phyloP scores from a whole-genome alignment of 345 rosid genomes.

The Gossypium rotundifolium region DNA sequence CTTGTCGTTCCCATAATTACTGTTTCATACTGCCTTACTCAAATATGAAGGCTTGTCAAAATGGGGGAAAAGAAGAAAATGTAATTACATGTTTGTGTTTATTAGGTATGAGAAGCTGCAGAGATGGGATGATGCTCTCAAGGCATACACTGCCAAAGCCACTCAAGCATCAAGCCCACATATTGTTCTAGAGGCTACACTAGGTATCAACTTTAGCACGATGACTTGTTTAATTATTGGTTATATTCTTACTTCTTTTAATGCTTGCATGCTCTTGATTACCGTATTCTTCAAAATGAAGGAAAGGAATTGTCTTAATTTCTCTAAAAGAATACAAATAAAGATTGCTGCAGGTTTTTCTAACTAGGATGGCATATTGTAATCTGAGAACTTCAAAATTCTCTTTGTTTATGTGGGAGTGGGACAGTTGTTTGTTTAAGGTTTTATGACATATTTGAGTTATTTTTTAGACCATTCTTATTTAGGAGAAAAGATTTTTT shows the following conservation, averaged over 20 bases:
- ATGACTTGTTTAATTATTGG: background rate
- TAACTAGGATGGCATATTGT: background rate
- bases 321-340: background rate
- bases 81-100: background rate
- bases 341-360: background rate
- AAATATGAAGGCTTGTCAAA: background rate
- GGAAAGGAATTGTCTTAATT: background rate
- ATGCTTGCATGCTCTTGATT: background rate
- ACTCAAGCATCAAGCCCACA: conserved; percentile 72
- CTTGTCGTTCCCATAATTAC: background rate
- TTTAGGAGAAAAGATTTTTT: background rate
- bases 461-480: background rate
- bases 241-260: background rate
- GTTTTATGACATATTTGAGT: background rate
- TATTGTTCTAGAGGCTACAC: conserved; percentile 73
- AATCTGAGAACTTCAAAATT: background rate
- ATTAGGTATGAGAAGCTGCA: conserved; percentile 98
- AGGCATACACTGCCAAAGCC: conserved; percentile 83
- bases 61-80: background rate
- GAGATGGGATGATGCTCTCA: conserved; percentile 98
- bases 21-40: background rate
- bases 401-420: background rate
- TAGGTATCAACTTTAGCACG: conserved; percentile 40
- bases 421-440: background rate
- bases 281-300: background rate